phyloP scores from a whole-genome alignment of 208 protist genomes.

The Trypanosoma melophagium region DNA sequence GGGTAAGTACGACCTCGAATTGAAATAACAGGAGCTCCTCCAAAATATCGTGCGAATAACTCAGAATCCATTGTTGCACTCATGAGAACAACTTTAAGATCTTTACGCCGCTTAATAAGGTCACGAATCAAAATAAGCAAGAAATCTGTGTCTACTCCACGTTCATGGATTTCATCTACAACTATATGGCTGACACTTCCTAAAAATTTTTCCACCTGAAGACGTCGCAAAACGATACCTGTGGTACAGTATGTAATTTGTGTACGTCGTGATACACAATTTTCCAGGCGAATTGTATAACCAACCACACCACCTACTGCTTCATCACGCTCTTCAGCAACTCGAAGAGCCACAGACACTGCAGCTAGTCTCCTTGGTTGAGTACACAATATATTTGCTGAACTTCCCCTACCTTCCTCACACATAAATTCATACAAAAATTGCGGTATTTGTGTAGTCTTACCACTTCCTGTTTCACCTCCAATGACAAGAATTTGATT shows the following conservation, averaged over 20 bases:
- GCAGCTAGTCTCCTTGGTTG: conserved; percentile 93
- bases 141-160: conserved; percentile 96
- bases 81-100: conserved; percentile 94
- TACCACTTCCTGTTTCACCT: conserved; percentile 97
- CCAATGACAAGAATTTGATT: conserved; percentile 94
- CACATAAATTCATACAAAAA: conserved; percentile 95
- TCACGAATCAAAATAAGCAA: conserved; percentile 92
- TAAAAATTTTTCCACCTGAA: conserved; percentile 89
- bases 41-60: conserved; percentile 93
- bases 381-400: conserved; percentile 92
- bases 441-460: conserved; percentile 97
- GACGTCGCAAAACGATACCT: conserved; percentile 90
- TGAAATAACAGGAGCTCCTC: conserved; percentile 78
- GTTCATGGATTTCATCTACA: conserved; percentile 96
- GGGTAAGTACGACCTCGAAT: conserved; percentile 95
- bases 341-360: conserved; percentile 91
- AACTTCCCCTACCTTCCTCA: conserved; percentile 75
- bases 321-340: conserved; percentile 91
- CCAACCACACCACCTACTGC: conserved; percentile 89
- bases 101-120: conserved; percentile 60
- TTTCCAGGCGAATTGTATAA: conserved; percentile 94
- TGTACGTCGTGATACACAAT: conserved; percentile 78
- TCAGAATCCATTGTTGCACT: conserved; percentile 95
- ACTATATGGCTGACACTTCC: conserved; percentile 90
- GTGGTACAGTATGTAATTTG: conserved; percentile 94